These are phyloP conservation scores for Yamadazyma friedrichii DNA, from an alignment of 1,139 yeast species.

Conservation along the genomic window DNA sequence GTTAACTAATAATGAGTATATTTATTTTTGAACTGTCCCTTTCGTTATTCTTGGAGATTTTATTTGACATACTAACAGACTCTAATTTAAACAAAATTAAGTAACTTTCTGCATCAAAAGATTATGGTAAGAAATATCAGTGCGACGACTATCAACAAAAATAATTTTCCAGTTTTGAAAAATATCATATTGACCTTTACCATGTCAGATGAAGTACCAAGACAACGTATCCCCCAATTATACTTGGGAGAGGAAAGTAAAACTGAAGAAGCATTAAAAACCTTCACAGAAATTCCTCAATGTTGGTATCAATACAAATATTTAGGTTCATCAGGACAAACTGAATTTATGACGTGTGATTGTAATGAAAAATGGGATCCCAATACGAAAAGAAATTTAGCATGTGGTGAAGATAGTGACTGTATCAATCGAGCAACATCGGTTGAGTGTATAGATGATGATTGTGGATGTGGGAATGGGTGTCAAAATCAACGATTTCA, in stretches of 20 bases:
- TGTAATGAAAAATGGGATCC: slow-evolving; percentile 57
- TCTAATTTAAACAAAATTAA: no score
- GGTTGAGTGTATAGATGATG: slow-evolving; percentile 83
- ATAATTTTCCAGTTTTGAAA: neutral
- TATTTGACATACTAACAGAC: neutral
- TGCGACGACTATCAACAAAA: slow-evolving; percentile 1
- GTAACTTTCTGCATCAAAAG: no score
- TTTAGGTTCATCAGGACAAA: slow-evolving; percentile 67
- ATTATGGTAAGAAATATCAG: neutral
- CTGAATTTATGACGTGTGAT: slow-evolving; percentile 86
- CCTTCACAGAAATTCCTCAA: slow-evolving; percentile 55
- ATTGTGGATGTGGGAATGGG: slow-evolving; percentile 69
- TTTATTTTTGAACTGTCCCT: neutral
- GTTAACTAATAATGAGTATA: slow-evolving; percentile 6
- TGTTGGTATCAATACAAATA: slow-evolving; percentile 61
- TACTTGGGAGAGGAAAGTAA: slow-evolving; percentile 54
- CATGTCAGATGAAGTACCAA: slow-evolving; percentile 4
- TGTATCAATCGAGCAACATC: slow-evolving; percentile 91
- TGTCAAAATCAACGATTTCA: slow-evolving; percentile 92
- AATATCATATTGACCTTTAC: no score
- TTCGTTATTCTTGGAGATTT: neutral
- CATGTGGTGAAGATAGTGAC: slow-evolving; percentile 84
- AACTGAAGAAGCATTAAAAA: slow-evolving; percentile 65
- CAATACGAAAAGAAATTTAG: slow-evolving; percentile 43
- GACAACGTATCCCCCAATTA: slow-evolving; percentile 24